A percentile compares a stretch with the other conserved stretches of the same genome.
These are phyloP conservation scores for Trypanosoma avium DNA, from an alignment of 208 protist species.

Conservation along the genomic window DNA sequence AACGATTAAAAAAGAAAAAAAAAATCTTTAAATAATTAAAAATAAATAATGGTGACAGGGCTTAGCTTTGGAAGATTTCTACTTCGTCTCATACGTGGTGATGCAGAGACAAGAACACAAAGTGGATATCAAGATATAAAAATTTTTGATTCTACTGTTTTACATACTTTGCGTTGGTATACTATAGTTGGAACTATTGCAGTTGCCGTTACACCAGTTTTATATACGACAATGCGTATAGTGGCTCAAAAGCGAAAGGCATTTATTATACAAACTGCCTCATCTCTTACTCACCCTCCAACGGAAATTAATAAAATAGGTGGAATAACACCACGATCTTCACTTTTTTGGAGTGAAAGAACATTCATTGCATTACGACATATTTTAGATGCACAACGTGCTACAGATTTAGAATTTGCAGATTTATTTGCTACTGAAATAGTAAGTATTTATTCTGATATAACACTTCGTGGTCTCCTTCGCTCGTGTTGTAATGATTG, in stretches of 20 bases:
- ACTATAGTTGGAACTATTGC: slow-evolving; percentile 28
- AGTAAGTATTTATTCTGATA: slow-evolving; percentile 12
- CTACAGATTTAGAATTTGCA: slow-evolving; percentile 31
- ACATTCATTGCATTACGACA: slow-evolving; percentile 1
- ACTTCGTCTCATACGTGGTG: slow-evolving; percentile 10
- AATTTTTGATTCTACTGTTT: slow-evolving; percentile 19
- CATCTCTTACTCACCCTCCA: slow-evolving; percentile 18
- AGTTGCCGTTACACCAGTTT: slow-evolving; percentile 32
- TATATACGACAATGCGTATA: slow-evolving; percentile 33
- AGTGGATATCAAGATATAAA: too few species aligned
- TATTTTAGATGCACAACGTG: slow-evolving; percentile 27
- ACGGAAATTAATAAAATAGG: slow-evolving; percentile 17
- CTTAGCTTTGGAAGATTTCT: slow-evolving; percentile 19
- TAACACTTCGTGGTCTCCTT: background rate
- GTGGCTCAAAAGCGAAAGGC: slow-evolving; percentile 26
- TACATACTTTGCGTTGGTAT: slow-evolving; percentile 35
- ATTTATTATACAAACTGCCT: slow-evolving; percentile 32
- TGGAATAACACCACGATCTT: slow-evolving; percentile 2
- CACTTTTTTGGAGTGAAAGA: slow-evolving; percentile 22
- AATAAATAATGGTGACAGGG: background rate
- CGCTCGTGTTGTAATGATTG: slow-evolving; percentile 17
- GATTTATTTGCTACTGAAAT: slow-evolving; percentile 24
- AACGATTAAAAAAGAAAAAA: too few species aligned
- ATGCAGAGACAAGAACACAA: too few species aligned
- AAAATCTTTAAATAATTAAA: too few species aligned